These are phyloP conservation scores for Aspergillus novoparasiticus DNA, from an alignment of 2,329 filamentous ascomycete genomes.

Conservation along the genomic window DNA sequence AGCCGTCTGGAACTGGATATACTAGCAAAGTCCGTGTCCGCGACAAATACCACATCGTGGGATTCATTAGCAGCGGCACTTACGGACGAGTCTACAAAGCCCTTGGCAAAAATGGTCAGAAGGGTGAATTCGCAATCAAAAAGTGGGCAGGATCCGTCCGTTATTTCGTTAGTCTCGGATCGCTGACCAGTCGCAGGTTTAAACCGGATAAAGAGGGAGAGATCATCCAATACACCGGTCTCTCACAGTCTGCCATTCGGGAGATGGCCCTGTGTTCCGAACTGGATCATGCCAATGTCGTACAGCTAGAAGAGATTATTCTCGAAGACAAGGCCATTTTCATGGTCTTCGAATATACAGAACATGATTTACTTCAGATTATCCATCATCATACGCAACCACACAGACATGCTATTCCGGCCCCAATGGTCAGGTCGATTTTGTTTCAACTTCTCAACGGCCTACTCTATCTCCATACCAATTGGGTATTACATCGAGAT, in stretches of 20 bases:
- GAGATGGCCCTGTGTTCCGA: slow-evolving; percentile 98
- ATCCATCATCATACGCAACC: slow-evolving; percentile 97
- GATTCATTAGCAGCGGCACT: slow-evolving; percentile 96
- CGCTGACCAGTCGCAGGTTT: slow-evolving; percentile 56
- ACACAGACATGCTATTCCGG: slow-evolving; percentile 82
- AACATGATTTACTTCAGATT: slow-evolving; percentile 95
- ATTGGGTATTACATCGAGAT: slow-evolving; percentile 96
- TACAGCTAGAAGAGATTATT: slow-evolving; percentile 91
- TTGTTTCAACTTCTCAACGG: slow-evolving; percentile 96
- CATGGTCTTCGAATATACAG: slow-evolving; percentile 99
- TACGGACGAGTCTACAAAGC: slow-evolving; percentile 99
- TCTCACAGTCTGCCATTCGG: slow-evolving; percentile 93
- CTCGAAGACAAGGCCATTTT: slow-evolving; percentile 98
- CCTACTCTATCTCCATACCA: slow-evolving; percentile 89
- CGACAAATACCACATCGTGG: slow-evolving; percentile 93
- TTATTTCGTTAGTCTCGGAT: neutral
- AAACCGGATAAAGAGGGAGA: slow-evolving; percentile 99
- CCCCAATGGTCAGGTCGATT: slow-evolving; percentile 86
- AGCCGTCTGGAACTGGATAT: slow-evolving; percentile 54
- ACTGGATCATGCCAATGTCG: slow-evolving; percentile 83
- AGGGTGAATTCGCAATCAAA: slow-evolving; percentile 94
- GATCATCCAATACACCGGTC: slow-evolving; percentile 89
- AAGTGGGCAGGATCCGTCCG: slow-evolving; percentile 60
- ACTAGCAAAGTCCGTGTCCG: slow-evolving; percentile 80
- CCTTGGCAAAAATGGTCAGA: slow-evolving; percentile 69